Conservation (phyloP, 306 rosid species). For the Arachis stenosperma region DNA sequence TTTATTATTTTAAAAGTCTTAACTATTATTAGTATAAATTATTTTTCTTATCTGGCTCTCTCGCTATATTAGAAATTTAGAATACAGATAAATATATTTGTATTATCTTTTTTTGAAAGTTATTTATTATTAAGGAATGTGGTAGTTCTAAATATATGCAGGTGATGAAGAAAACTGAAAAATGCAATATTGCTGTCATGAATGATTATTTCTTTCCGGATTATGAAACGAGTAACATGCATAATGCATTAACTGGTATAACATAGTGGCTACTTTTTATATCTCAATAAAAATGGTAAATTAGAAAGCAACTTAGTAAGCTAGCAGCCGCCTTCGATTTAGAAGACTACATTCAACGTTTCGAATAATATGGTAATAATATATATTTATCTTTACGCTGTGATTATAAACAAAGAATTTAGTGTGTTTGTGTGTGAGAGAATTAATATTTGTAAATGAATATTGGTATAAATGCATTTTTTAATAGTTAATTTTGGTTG, state of each 20-base stretch:
- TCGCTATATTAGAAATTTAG: background rate
- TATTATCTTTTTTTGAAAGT: background rate
- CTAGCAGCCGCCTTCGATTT: background rate
- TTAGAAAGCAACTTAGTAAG: background rate
- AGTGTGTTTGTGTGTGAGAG: no score
- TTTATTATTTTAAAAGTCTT: background rate
- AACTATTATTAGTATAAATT: background rate
- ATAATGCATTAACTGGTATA: background rate
- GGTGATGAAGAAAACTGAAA: background rate
- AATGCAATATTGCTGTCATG: background rate
- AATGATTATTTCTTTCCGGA: background rate
- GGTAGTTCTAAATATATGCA: background rate
- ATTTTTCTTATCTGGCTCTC: background rate
- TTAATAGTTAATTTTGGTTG: no score
- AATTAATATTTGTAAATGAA: no score
- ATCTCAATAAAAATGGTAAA: background rate
- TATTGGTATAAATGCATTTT: no score
- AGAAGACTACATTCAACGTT: conserved; percentile 7
- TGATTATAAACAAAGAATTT: no score
- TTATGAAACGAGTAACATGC: background rate
- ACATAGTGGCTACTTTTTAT: background rate
- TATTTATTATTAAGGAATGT: background rate
- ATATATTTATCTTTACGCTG: no score
- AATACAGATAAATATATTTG: background rate
- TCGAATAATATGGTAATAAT: background rate